Evolutionary conservation across 306 rosid genomes (phyloP), one percentile per base, ranked within the genome.

Genomic region (cucumber (Cucumis sativus)): DNA sequence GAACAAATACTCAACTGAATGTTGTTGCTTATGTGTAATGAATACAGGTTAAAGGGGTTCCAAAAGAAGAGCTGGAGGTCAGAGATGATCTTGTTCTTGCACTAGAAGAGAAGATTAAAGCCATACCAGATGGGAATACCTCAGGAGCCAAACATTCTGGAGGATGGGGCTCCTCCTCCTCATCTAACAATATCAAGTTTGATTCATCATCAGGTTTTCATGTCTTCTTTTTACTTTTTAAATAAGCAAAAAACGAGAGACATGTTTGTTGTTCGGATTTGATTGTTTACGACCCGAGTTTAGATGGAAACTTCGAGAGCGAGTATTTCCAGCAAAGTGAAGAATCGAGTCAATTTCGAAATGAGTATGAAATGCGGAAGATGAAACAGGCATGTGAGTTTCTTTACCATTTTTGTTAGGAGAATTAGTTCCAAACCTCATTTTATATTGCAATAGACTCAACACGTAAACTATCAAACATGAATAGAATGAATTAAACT

Each of bases 301-400:
- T 80, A 89, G 97, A 78, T 39, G 96, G 81, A 66, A 49, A 83
- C 12, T 65, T 82, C 52, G 89, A 75, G 28, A 33, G 74, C 84
- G 89, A 79, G 0, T 88, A 84, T 85, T 95, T 83, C 86, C 84
- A 88, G 13, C 92, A 86, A 77, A 77, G 76, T 79, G 92, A 90
- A 89, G 92, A 90, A 77, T 88, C 97, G 18, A 92, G 57, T 77
- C 93, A 89, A 81, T 92, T 89, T 80, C 79, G 92, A 62, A 70
- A 86, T 33, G 98, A 95, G 81, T 89, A 86, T 80, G 97, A 95
- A 77, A 89, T 92, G 90, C 86, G 97, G 79, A 92, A 82, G 88
- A 80, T 78, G 87, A 95, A 88, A 87, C 97, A 92, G 93, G 98
- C 86, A 84, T 77, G 81, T 82, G 80, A 62, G 66, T 68, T 79